Evolutionary conservation across 2,329 filamentous ascomycete genomes (phyloP).

Genomic region (Aureobasidium sp.): DNA sequence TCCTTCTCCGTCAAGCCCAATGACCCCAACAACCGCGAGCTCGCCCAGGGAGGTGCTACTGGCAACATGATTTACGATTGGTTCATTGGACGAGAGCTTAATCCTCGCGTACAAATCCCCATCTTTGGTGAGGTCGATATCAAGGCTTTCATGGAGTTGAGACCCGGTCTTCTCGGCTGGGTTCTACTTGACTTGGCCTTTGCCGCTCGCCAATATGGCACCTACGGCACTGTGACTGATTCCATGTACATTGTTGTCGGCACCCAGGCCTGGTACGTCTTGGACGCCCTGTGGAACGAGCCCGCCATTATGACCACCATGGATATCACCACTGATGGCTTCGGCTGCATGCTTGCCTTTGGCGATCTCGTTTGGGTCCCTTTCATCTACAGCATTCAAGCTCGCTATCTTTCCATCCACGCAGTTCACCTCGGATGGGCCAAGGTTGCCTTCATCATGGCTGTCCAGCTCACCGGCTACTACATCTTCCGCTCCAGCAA

Average conservation of each 20-base stretch:
- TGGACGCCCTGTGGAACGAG: constrained; percentile 84
- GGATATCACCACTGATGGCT: constrained; percentile 87
- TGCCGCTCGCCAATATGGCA: constrained; percentile 80
- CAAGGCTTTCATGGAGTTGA: constrained; percentile 81
- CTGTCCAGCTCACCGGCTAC: constrained; percentile 67
- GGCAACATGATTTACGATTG: constrained; percentile 91
- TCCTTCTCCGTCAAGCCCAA: constrained; percentile 77
- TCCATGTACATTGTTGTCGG: constrained; percentile 69
- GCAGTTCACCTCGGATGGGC: constrained; percentile 68
- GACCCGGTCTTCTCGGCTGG: constrained; percentile 89
- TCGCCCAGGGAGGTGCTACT: constrained; percentile 73
- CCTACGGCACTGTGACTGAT: constrained; percentile 75
- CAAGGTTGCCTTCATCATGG: constrained; percentile 59
- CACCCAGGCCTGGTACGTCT: constrained; percentile 73
- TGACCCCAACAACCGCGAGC: constrained; percentile 64
- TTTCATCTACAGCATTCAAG: constrained; percentile 78
- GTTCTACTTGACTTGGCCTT: constrained; percentile 78
- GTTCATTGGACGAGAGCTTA: constrained; percentile 93
- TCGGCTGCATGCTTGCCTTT: constrained; percentile 91
- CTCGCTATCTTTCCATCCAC: constrained; percentile 75
- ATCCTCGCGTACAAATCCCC: constrained; percentile 74
- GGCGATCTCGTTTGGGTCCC: constrained; percentile 91
- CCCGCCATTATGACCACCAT: constrained; percentile 86
- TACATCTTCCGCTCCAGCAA: constrained; percentile 91
- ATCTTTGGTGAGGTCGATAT: constrained; percentile 81